Evolutionary conservation across 2,329 filamentous ascomycete genomes (phyloP).

Genomic region (Fusarium acutatum): DNA sequence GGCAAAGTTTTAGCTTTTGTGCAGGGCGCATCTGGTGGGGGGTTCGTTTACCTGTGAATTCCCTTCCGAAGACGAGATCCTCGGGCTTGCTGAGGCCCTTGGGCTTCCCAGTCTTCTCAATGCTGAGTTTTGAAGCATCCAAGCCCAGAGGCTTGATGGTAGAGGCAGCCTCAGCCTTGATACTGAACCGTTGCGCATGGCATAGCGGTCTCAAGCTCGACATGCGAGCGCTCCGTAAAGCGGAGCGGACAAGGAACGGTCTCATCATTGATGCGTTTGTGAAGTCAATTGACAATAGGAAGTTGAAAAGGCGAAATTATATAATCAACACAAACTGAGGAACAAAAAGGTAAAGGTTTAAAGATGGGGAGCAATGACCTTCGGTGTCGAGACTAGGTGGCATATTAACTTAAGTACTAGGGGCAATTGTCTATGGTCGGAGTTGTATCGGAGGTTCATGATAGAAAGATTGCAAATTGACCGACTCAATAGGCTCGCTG

Average conservation of each 20-base stretch:
- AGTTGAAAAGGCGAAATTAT: background rate
- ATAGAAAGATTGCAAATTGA: constrained; percentile 34
- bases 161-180: constrained; percentile 60
- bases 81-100: constrained; percentile 78
- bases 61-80: constrained; percentile 87
- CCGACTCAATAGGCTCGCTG: constrained; percentile 28
- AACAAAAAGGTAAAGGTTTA: background rate
- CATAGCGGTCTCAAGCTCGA: constrained; percentile 47
- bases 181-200: constrained; percentile 57
- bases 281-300: constrained; percentile 5
- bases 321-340: background rate
- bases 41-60: constrained; percentile 77
- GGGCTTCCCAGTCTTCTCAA: constrained; percentile 79
- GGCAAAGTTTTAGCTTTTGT: constrained; percentile 22
- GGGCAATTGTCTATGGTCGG: constrained; percentile 30
- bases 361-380: background rate
- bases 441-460: constrained; percentile 39
- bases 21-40: background rate
- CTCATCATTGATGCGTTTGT: constrained; percentile 41
- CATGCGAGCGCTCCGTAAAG: constrained; percentile 50
- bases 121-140: constrained; percentile 77
- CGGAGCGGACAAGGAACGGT: constrained; percentile 44
- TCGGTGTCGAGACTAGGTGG: constrained; percentile 5
- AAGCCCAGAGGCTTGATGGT: constrained; percentile 69
- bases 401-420: constrained; percentile 31